Conservation (phyloP, 441 rosid species). For the Brassica hybrid region DNA sequence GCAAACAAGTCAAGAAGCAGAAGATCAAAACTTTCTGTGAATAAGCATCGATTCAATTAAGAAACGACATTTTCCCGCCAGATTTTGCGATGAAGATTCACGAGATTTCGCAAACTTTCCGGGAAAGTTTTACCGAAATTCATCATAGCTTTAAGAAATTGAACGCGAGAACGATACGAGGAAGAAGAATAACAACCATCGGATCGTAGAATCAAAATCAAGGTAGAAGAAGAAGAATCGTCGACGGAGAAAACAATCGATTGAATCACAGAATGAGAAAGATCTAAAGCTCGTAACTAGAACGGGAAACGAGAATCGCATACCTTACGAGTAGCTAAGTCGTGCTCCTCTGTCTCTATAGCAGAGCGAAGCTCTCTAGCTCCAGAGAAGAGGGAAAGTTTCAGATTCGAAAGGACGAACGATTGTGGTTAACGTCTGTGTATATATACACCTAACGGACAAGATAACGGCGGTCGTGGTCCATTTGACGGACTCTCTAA, state of each 20-base stretch:
- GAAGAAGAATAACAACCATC: conserved; percentile 5
- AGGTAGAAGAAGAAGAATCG: conserved; percentile 6
- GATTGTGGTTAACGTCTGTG: background rate
- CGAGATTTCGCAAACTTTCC: background rate
- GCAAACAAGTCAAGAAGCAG: no score
- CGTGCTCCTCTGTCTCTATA: background rate
- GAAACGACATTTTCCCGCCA: conserved; percentile 39
- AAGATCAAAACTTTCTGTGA: background rate
- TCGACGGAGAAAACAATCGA: background rate
- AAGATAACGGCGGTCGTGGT: conserved; percentile 24
- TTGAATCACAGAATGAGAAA: conserved; percentile 13
- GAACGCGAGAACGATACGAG: background rate
- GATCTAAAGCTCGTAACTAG: conserved; percentile 9
- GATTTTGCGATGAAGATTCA: conserved; percentile 16
- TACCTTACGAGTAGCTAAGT: conserved; percentile 27
- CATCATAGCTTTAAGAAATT: background rate
- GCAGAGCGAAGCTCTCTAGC: background rate
- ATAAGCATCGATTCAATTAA: background rate
- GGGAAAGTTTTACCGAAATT: background rate
- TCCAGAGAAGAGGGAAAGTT: conserved; percentile 26
- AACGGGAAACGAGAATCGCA: background rate
- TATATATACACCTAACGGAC: conserved; percentile 23
- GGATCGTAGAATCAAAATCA: conserved; percentile 5
- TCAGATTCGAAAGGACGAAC: conserved; percentile 20
- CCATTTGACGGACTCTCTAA: conserved; percentile 18